phyloP scores from a whole-genome alignment of 2,329 filamentous ascomycete species.

The Botrytis medusae region DNA sequence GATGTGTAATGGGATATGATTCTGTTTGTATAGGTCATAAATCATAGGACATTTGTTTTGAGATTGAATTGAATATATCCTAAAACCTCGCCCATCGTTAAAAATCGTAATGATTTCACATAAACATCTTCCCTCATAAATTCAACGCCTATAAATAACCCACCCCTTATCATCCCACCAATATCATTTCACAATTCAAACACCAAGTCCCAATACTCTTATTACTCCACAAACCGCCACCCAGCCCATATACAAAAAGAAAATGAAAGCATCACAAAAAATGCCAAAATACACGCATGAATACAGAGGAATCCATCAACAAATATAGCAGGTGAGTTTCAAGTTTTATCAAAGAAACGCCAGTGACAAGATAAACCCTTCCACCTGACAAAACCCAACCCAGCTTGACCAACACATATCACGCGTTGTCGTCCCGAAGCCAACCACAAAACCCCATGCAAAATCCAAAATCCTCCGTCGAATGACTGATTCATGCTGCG shows the following conservation, averaged over 20 bases:
- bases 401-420: neutral
- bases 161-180: neutral
- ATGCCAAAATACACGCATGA: neutral
- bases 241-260: neutral
- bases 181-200: neutral
- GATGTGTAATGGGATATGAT: neutral
- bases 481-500: too few relatives aligned
- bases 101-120: neutral
- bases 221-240: neutral
- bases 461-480: neutral
- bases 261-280: neutral
- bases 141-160: neutral
- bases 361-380: neutral
- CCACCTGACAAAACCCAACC: neutral
- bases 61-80: neutral
- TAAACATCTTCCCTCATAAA: neutral
- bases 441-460: neutral
- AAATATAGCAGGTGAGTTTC: neutral
- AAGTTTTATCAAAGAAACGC: neutral
- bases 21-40: neutral
- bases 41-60: neutral
- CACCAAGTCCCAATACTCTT: neutral
- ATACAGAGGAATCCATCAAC: neutral
- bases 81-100: neutral
- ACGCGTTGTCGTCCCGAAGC: neutral